Evolutionary conservation across 768 basidiomycete genomes (phyloP), one percentile per base, ranked within the genome.

Genomic region (Wakefieldia striispora): DNA sequence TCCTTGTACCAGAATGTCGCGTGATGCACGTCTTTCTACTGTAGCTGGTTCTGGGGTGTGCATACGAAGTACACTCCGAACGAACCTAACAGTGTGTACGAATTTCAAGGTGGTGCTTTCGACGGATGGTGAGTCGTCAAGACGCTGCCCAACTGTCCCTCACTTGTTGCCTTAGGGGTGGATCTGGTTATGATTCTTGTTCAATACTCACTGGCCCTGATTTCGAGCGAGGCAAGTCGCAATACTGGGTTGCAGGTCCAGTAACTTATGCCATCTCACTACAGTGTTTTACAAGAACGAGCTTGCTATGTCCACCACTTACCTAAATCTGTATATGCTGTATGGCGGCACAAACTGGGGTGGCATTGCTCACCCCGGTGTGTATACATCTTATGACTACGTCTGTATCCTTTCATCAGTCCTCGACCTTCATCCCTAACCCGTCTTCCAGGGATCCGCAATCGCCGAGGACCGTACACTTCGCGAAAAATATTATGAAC

Each of bases 301-400:
- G 19, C 20, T 55, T 8, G 24, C 57, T 11, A 62, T 55, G 52
- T 56, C 54, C 27, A 43, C 49, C 47, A 42, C 46, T 2, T 53
- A 54, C 21, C 38, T 57, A 73, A 79, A 71, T 53, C 62, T 82
- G 14, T 81, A 82, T 55, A 80, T 84, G 83, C 60, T 78, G 9
- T 80, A 76, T 58, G 82, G 82, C 3, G 83, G 82, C 24, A 84
- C 83, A 1, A 83, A 84, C 43, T 83, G 80, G 80, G 82, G 82
- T 6, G 63, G 63, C 36, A 80, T 80, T 1, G 65, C 78, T 1
- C 74, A 78, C 55, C 81, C 82, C 4, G 80, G 79, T 1, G 76
- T 75, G 45, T 81, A 82, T 55, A 75, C 77, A 1, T 81, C 80
- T 11, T 85, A 84, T 56, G 83, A 84, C 55, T 84, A 84, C 50